Conservation (phyloP, 306 rosid species). For the Lathyrus sativus region DNA sequence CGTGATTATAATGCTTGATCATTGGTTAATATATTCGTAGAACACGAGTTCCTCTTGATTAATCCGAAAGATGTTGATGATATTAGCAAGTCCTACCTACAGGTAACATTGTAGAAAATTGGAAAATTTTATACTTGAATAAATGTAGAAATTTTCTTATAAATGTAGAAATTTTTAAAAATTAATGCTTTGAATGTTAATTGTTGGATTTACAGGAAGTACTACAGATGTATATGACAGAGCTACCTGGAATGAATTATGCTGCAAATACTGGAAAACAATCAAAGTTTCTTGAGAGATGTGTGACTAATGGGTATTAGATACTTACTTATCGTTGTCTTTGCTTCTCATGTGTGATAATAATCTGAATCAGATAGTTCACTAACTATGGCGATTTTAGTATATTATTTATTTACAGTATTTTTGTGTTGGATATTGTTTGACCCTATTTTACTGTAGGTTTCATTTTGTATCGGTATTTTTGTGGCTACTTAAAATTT, state of each 20-base stretch:
- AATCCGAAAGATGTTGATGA: slow-evolving; percentile 68
- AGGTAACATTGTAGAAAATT: slow-evolving; percentile 47
- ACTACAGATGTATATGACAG: slow-evolving; percentile 62
- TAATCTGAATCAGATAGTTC: slow-evolving; percentile 10
- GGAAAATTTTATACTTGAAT: too few relatives aligned
- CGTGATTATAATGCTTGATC: slow-evolving; percentile 3
- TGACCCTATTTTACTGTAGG: slow-evolving; percentile 2
- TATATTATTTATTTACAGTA: not conserved
- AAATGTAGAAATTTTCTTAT: too few relatives aligned
- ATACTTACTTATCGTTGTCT: slow-evolving; percentile 23
- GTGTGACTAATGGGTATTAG: slow-evolving; percentile 77
- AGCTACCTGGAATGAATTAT: slow-evolving; percentile 85
- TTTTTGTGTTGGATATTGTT: not conserved
- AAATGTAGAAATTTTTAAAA: not conserved
- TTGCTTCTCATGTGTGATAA: slow-evolving; percentile 19
- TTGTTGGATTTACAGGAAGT: slow-evolving; percentile 61
- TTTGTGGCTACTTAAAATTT: slow-evolving; percentile 28
- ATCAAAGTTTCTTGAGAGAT: slow-evolving; percentile 81
- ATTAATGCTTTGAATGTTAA: not conserved
- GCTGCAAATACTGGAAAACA: slow-evolving; percentile 92
- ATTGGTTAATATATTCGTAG: slow-evolving; percentile 34
- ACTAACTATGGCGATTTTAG: slow-evolving; percentile 5
- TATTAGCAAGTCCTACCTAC: slow-evolving; percentile 55
- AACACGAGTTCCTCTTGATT: slow-evolving; percentile 56
- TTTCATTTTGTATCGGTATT: slow-evolving; percentile 16